These are phyloP conservation scores for Radiomyces spectabilis DNA, from an alignment of 192 early-diverging fungal genomes.

Conservation along the genomic window DNA sequence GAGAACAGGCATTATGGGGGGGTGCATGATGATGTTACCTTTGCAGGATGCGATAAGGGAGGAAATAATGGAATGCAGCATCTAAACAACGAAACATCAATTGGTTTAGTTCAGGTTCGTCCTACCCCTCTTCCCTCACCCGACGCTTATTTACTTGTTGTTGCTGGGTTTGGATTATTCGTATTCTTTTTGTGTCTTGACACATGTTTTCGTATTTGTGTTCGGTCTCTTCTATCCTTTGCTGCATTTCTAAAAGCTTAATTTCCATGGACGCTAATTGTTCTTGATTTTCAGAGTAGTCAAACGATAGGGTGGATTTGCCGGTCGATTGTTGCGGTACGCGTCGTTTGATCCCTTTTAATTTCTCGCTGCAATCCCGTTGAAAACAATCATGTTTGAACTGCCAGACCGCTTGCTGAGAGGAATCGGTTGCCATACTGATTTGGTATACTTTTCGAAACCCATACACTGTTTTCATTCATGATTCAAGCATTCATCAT, in stretches of 20 bases:
- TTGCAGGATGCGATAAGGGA: too few species aligned
- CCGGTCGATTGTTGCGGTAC: neutral
- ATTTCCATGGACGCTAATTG: too few species aligned
- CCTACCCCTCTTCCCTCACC: too few species aligned
- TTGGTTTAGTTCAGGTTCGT: too few species aligned
- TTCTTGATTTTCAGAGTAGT: neutral
- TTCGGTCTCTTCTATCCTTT: neutral
- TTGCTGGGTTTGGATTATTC: too few species aligned
- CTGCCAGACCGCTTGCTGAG: conserved; percentile 10
- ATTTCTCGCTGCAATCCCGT: neutral
- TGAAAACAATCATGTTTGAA: conserved; percentile 16
- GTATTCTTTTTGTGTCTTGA: neutral
- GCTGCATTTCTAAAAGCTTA: too few species aligned
- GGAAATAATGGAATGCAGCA: too few species aligned
- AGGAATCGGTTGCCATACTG: neutral
- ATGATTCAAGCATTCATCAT: too few species aligned
- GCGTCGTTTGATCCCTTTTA: conserved; percentile 10
- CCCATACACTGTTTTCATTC: conserved; percentile 19
- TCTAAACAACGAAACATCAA: too few species aligned
- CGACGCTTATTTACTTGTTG: too few species aligned
- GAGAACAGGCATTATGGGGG: too few species aligned
- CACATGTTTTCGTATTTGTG: neutral
- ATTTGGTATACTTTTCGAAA: conserved; percentile 18
- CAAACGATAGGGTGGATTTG: neutral
- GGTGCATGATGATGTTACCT: too few species aligned